These are phyloP conservation scores for Moringa oleifera DNA, from an alignment of 345 rosid species.

Conservation along the genomic window DNA sequence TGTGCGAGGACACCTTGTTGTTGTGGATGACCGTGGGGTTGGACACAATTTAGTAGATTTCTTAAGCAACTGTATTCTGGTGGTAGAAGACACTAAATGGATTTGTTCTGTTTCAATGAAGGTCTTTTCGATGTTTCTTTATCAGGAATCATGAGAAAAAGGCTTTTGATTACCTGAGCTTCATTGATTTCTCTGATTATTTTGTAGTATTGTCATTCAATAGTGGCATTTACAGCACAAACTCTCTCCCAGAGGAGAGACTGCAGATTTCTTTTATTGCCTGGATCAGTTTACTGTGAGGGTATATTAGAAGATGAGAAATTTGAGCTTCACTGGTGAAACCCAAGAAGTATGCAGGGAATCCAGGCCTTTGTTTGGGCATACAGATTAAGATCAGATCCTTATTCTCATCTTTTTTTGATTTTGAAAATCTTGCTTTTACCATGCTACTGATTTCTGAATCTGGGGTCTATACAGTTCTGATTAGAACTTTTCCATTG, in stretches of 20 bases:
- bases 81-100: too few species aligned
- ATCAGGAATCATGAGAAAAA: neutral
- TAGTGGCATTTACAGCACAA: neutral
- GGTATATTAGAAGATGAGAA: too few species aligned
- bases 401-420: neutral
- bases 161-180: neutral
- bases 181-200: neutral
- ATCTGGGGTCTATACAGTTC: neutral
- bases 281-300: too few species aligned
- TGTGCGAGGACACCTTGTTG: neutral
- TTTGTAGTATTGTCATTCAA: constrained; percentile 1
- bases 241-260: neutral
- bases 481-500: neutral
- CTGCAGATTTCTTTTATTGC: neutral
- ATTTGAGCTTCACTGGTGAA: too few species aligned
- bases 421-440: neutral
- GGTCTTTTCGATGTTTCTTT: neutral
- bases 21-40: neutral
- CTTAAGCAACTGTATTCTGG: too few species aligned
- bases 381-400: neutral
- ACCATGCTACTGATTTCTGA: neutral
- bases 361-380: neutral
- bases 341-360: too few species aligned
- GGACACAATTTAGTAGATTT: too few species aligned
- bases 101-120: neutral